Conservation (phyloP, 805 yeast genomes). For the Lipomyces mesembrius region DNA sequence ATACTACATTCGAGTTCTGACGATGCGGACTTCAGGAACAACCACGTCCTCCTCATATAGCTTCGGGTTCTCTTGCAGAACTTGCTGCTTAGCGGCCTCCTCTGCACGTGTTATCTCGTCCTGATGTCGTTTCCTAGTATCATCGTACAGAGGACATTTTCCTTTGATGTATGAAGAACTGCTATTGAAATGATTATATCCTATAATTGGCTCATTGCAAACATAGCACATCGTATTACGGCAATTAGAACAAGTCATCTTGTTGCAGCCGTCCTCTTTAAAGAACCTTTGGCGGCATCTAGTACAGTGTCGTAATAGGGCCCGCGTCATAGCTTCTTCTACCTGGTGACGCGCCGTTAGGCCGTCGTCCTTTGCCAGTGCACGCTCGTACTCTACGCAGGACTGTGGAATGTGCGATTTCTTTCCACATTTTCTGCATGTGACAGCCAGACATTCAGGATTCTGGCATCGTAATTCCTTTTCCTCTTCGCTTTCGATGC, state of each 20-base stretch:
- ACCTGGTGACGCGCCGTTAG: conserved; percentile 8
- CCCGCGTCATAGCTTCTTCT: conserved; percentile 22
- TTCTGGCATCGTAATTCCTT: conserved; percentile 45
- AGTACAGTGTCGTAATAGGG: conserved; percentile 10
- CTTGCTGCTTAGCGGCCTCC: background rate
- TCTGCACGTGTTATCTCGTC: background rate
- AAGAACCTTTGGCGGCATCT: conserved; percentile 7
- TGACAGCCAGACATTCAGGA: conserved; percentile 3
- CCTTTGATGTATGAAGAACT: too few relatives aligned
- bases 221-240: conserved; percentile 9
- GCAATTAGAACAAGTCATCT: conserved; percentile 15
- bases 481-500: conserved; percentile 61
- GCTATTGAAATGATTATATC: conserved; percentile 1
- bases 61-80: background rate
- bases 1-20: background rate
- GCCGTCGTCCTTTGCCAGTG: conserved; percentile 1
- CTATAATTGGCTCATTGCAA: conserved; percentile 2
- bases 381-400: conserved; percentile 2
- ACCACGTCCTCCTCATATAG: background rate
- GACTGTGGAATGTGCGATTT: conserved; percentile 6
- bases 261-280: conserved; percentile 22
- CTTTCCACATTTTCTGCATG: background rate
- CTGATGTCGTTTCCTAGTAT: conserved; percentile 1
- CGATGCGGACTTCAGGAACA: background rate
- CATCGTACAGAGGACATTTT: conserved; percentile 8